phyloP scores from a whole-genome alignment of 2,329 filamentous ascomycete genomes.

The Chaetomium sp. region DNA sequence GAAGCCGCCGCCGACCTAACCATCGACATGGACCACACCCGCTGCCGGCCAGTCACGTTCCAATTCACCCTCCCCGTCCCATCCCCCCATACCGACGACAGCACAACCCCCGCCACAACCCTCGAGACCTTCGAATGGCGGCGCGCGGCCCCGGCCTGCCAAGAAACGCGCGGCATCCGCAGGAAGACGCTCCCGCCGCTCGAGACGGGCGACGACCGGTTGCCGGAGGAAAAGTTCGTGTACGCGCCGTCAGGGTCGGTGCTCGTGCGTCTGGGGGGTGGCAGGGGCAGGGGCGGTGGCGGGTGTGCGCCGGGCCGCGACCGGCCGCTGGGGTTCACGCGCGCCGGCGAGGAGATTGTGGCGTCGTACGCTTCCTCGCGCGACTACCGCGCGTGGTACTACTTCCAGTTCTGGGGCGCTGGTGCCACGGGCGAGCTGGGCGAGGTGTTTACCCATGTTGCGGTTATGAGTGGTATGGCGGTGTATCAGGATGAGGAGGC shows the following conservation, averaged over 20 bases:
- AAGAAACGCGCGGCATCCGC: conserved; percentile 22
- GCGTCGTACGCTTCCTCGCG: conserved; percentile 18
- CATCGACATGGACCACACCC: conserved; percentile 14
- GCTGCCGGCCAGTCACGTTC: conserved; percentile 17
- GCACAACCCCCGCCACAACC: not conserved
- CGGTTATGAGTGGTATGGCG: conserved; percentile 19
- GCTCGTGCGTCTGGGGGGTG: conserved; percentile 16
- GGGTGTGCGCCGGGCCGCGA: not conserved
- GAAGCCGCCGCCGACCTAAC: not conserved
- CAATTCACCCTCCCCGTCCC: conserved; percentile 12
- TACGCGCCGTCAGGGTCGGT: conserved; percentile 13
- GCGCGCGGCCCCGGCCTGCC: not conserved
- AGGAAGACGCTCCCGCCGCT: conserved; percentile 6
- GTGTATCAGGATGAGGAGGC: conserved; percentile 24
- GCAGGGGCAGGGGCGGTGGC: not conserved
- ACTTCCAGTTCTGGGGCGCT: conserved; percentile 30
- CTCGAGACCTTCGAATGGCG: conserved; percentile 22
- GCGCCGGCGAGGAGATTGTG: conserved; percentile 25
- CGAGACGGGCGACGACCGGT: conserved; percentile 19
- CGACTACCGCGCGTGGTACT: conserved; percentile 13
- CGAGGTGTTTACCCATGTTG: conserved; percentile 23
- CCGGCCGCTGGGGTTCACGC: conserved; percentile 21
- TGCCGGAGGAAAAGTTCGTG: conserved; percentile 4
- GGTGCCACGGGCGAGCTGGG: conserved; percentile 24
- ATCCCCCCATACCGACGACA: not conserved